Base-by-base conservation (phyloP, 768 basidiomycete genomes). In the Floccularia luteovirens region DNA sequence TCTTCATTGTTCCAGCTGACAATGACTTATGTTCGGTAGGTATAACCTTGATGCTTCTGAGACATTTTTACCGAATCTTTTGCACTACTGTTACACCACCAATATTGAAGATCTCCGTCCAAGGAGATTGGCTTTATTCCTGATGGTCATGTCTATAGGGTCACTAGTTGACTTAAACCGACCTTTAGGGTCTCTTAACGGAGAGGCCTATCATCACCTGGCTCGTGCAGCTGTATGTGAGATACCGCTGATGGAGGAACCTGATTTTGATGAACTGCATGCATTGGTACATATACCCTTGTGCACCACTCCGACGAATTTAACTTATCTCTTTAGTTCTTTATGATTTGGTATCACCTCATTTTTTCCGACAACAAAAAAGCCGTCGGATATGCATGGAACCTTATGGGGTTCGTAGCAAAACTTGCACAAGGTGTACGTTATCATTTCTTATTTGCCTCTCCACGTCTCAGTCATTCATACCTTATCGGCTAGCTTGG, bases 291-390 rank as follows among this genome's bases (percentile, higher is more conserved):
- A 57, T 50, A 27, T 13, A 44, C 36, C 21, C 16, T 30, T 32
- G 4, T 21, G 20, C 14, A 33, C 24, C 14, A 34, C 8, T 16
- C n/a, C 14, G 27, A 14, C 14, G 27, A 10, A 30, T 14, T 30
- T 8, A 14, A 8, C 21, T 43, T 10, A 39, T 36, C n/a, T 12
- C 24, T 41, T 17, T 31, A 72, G 63, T 73, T 73, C 52, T 80
- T 79, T 53, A 83, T 82, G 80, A 71, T 79, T 25, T 82, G 80
- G 75, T 84, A 80, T 51, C 74, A 83, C 40, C 64, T 82, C 14
- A 77, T 82, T 46, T 84, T 82, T 47, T 83, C 81, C 11, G 79
- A 82, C 53, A 78, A 83, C 54, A 81, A 75, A 45, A 79, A 81
- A 46, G 81, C 79, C 0, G 70, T 80, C 10, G 78, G 80, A 12